Base-by-base conservation (phyloP, 805 yeast species). In the Kazachstania viticola region DNA sequence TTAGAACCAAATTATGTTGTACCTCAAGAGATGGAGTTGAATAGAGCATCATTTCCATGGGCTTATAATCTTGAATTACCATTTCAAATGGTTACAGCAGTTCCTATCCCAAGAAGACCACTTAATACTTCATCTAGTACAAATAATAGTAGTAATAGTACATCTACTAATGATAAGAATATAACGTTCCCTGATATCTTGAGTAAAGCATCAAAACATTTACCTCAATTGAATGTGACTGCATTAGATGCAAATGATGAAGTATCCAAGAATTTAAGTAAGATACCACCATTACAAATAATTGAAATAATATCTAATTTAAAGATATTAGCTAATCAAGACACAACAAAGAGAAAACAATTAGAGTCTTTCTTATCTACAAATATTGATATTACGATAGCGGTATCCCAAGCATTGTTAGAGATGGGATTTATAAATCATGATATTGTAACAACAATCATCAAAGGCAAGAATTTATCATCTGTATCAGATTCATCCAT, bases 401-500 rank as follows among this genome's bases (percentile, higher is more conserved):
- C 81, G 1, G 75, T 82, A 1, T 73, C 87, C 0, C 91, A 80
- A 49, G 80, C 85, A 2, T 60, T 80, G 39, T 56, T 80, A 14
- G 62, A 79, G 29, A 79, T 80, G 87, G 93, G 91, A 1, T 65
- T 80, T 27, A 71, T 80, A 15, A 81, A 79, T 49, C 63, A 67
- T 24, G 74, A 71, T 28, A 79, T 76, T n/a, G 72, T 79, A n/a
- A 64, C 65, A 22, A 71, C 73, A 38, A 71, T 81, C 4, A 42
- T 46, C 41, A 12, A 19, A 7, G 11, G n/a, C n/a, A n/a, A n/a
- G n/a, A n/a, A n/a, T n/a, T n/a, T n/a, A n/a, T n/a, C n/a, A n/a
- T 19, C 21, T 8, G 9, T 19, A 19, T 19, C 11, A 19, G 9
- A 19, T 8, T 19, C 21, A 7, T 8, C 9, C 11, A 11, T 11